These are phyloP conservation scores for Metschnikowia similis DNA, from an alignment of 805 yeast species.

Conservation along the genomic window DNA sequence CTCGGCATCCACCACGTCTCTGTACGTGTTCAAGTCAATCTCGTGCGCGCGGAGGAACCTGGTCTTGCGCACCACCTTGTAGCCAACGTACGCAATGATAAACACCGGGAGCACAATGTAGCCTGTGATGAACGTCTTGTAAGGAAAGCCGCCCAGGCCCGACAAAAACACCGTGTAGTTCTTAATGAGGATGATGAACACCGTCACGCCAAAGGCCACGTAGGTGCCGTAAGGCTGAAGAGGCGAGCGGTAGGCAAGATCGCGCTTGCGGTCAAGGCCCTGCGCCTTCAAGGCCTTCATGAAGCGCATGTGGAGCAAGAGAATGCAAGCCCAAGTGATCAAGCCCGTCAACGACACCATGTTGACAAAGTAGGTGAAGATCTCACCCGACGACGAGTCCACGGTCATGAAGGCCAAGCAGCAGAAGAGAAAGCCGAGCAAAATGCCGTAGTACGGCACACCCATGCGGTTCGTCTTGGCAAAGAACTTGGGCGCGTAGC, in stretches of 20 bases:
- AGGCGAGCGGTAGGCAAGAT: constrained; percentile 60
- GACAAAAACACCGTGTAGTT: constrained; percentile 60
- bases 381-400: constrained; percentile 48
- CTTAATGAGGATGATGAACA: constrained; percentile 57
- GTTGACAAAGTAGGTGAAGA: constrained; percentile 68
- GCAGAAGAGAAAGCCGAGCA: constrained; percentile 50
- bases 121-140: constrained; percentile 68
- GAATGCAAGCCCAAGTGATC: constrained; percentile 69
- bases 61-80: constrained; percentile 53
- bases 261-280: constrained; percentile 50
- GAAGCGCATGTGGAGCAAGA: constrained; percentile 64
- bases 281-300: constrained; percentile 63
- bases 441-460: constrained; percentile 62
- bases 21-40: constrained; percentile 57
- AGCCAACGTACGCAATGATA: constrained; percentile 50
- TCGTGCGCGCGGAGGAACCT: constrained; percentile 48
- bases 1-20: constrained; percentile 52
- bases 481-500: constrained; percentile 30
- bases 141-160: constrained; percentile 38
- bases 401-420: constrained; percentile 69
- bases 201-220: constrained; percentile 51
- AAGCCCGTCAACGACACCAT: constrained; percentile 74
- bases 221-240: constrained; percentile 67
- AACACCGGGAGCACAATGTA: constrained; percentile 72
- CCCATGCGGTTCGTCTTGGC: constrained; percentile 54